Base-by-base conservation (phyloP, 2,329 filamentous ascomycete genomes). In the Diaporthe sp. region DNA sequence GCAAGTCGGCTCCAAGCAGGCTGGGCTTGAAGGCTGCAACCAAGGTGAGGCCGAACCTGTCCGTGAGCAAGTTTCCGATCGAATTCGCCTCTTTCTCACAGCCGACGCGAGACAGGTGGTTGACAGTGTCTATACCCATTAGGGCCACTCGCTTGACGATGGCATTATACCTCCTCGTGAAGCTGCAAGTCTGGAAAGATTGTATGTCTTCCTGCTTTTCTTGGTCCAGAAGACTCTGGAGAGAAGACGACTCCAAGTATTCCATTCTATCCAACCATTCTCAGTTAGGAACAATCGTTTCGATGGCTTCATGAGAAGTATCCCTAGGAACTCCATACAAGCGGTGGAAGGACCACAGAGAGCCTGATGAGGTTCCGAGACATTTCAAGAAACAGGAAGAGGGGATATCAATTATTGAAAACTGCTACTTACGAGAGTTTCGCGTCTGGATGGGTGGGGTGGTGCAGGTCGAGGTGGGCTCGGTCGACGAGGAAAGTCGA, bases 391-490 rank as follows among this genome's bases (percentile, higher is more conserved):
- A 25, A 62, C 37, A 44, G n/a, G 4, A 31, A 46, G 28, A 44
- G 10, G 39, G 25, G 39, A 13, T 12, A 5, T 42, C 10, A 46
- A 2, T 9, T 13, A 65, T 22, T 34, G 28, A 42, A 42, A 65
- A 65, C 25, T n/a, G 53, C 31, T 22, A 49, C 61, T 65, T 49
- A 65, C 61, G 90, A 90, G 1, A 85, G 84, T 2, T 82, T 80
- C 31, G 87, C 84, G 37, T 86, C 85, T 0, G 90, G 90, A 3
- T 83, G 83, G 0, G 87, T 87, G 0, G 90, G 90, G 78, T 92
- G 90, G 74, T 89, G 84, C 2, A 92, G 83, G 39, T 88, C 84
- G 4, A 92, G 83, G 77, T 92, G 90, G 0, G 90, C 89, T 44
- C 85, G 83, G 68, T 90, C 87, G 10, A 90, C 80, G 10, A 80